phyloP scores from a whole-genome alignment of 345 rosid species.

The Heritiera littoralis region DNA sequence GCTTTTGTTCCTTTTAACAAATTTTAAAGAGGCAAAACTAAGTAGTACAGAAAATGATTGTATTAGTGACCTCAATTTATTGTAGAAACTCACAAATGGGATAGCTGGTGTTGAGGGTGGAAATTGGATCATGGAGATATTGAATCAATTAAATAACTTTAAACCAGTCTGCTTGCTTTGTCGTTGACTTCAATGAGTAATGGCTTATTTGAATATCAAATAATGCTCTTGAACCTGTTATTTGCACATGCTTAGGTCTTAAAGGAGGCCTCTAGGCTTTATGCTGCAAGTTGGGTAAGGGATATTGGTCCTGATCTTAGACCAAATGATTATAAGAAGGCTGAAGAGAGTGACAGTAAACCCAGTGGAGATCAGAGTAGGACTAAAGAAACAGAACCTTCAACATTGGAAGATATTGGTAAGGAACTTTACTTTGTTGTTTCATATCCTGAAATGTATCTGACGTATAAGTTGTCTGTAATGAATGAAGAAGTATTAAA shows the following conservation, averaged over 20 bases:
- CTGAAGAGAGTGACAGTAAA: conserved; percentile 46
- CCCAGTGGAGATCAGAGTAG: conserved; percentile 23
- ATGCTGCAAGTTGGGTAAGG: conserved; percentile 88
- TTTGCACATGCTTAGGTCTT: conserved; percentile 45
- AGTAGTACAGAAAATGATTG: not conserved
- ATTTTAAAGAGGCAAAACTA: not conserved
- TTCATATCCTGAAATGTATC: not conserved
- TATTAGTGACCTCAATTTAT: not conserved
- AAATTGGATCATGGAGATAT: not conserved
- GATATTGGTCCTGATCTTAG: conserved; percentile 96
- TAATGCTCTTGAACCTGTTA: not conserved
- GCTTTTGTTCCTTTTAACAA: conserved; percentile 1
- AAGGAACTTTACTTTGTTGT: conserved; percentile 23
- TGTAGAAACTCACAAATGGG: not conserved
- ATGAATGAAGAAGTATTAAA: not conserved
- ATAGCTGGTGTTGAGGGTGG: not conserved
- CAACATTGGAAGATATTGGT: conserved; percentile 90
- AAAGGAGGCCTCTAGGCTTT: conserved; percentile 91
- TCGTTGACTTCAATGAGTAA: not conserved
- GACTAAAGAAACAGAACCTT: conserved; percentile 57
- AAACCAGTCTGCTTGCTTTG: not conserved
- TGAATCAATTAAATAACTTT: not conserved
- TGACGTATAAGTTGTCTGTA: not conserved
- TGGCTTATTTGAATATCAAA: not conserved
- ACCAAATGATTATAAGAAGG: conserved; percentile 77